Evolutionary conservation across 805 yeast species (phyloP).

Genomic region (Kazachstania kunashirensis): DNA sequence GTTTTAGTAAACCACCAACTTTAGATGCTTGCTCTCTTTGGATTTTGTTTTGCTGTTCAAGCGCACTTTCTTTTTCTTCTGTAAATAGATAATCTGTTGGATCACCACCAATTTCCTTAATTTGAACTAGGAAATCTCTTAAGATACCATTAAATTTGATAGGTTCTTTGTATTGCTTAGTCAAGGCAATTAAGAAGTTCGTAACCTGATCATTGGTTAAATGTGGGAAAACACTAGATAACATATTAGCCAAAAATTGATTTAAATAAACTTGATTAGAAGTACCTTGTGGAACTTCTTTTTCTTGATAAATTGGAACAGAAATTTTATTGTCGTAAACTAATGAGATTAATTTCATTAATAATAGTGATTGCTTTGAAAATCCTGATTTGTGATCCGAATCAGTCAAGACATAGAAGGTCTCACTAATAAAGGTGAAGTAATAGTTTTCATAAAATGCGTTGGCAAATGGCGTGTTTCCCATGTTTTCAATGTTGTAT

Average conservation of each 20-base stretch:
- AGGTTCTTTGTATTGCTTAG: constrained; percentile 63
- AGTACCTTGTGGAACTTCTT: constrained; percentile 78
- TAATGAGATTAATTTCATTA: constrained; percentile 73
- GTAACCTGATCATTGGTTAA: constrained; percentile 73
- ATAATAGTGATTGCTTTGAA: constrained; percentile 72
- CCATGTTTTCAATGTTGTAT: constrained; percentile 72
- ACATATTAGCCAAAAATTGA: constrained; percentile 72
- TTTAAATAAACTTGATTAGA: constrained; percentile 69
- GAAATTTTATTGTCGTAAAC: constrained; percentile 68
- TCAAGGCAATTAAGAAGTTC: constrained; percentile 70
- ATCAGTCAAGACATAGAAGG: constrained; percentile 88
- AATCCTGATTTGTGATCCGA: constrained; percentile 97
- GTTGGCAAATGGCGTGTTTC: constrained; percentile 59
- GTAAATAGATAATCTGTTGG: constrained; percentile 90
- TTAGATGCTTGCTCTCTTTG: constrained; percentile 75
- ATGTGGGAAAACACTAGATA: constrained; percentile 86
- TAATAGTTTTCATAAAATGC: constrained; percentile 84
- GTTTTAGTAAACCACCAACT: constrained; percentile 90
- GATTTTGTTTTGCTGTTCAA: constrained; percentile 52
- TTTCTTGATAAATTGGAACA: constrained; percentile 71
- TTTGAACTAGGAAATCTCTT: constrained; percentile 93
- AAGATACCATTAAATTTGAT: constrained; percentile 70
- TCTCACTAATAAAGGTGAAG: constrained; percentile 82
- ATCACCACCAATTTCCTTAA: constrained; percentile 92
- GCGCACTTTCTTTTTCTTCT: constrained; percentile 79